Base-by-base conservation (phyloP, 1,139 yeast genomes). In the Blastobotrys proliferans region DNA sequence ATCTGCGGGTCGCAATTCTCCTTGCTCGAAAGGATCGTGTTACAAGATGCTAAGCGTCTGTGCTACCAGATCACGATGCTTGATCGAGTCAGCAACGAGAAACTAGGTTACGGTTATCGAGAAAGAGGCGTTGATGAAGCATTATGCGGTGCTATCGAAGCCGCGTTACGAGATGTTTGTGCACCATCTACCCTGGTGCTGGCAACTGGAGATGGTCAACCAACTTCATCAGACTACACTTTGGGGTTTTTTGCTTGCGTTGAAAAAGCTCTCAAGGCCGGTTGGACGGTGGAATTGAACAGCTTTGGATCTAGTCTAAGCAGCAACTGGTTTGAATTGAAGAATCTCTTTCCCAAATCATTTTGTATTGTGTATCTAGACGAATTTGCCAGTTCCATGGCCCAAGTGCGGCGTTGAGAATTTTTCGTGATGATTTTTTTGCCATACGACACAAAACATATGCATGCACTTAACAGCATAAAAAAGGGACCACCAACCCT, bases 121-220 rank as follows among this genome's bases (percentile, higher is more conserved):
- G 58, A 53, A 32, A 46, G 41, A 19, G 56, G 56, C 9, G 57
- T 55, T 13, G 57, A 55, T 35, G 57, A 55, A 31, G 35, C 48
- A 11, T 41, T 53, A 3, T 37, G 49, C 24, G 38, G 37, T 35
- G 18, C 44, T 52, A 25, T 30, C 33, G 21, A 52, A 45, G 38
- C 29, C 29, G 9, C 18, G 29, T 10, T 26, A 20, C 13, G 33
- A 36, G 26, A 20, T 29, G 20, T 18, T 10, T 10, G 14, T 9
- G 29, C 26, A 3, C 48, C 51, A 6, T 52, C 52, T 4, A 45
- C 48, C 4, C 40, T 55, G 9, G 55, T 49, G 1, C 46, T 55
- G 25, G 55, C 54, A 5, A 53, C 58, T 1, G 58, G 58, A 1
- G 58, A 55, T 41, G 58, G 58, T 4, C 50, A 52, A 31, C 51